Evolutionary conservation across 176 grass and related monocot genomes (phyloP).

Genomic region (Dactylis glomerata): DNA sequence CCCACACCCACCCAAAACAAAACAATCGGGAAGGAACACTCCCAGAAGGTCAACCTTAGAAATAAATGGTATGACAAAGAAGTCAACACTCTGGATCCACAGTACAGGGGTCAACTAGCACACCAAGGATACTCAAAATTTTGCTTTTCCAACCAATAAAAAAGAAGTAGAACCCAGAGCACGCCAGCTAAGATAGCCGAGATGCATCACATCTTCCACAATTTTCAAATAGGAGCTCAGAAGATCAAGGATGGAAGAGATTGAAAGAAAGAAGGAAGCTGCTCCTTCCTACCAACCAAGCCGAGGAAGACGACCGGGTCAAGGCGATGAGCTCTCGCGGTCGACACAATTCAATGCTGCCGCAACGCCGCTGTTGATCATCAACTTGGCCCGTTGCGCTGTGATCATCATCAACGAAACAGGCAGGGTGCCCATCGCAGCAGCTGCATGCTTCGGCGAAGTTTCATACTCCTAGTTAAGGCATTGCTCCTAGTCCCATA

Average conservation of each 20-base stretch:
- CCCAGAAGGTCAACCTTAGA: not conserved
- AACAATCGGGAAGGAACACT: not conserved
- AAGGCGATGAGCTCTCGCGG: not conserved
- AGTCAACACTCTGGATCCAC: not conserved
- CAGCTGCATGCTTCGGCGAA: not conserved
- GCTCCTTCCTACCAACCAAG: not conserved
- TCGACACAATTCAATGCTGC: conserved; percentile 1
- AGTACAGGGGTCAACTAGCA: not conserved
- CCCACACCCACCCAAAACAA: not conserved
- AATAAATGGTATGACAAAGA: not conserved
- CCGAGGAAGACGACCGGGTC: not conserved
- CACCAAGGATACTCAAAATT: not conserved
- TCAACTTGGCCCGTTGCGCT: conserved; percentile 2
- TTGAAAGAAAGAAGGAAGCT: not conserved
- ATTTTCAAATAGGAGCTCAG: too few relatives aligned
- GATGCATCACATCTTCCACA: too few relatives aligned
- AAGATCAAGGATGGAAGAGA: not conserved
- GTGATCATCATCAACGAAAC: not conserved
- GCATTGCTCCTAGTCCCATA: not conserved
- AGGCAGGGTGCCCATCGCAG: not conserved
- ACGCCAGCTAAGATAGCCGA: not conserved
- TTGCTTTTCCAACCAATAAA: not conserved
- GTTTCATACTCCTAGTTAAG: not conserved
- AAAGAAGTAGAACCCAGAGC: not conserved
- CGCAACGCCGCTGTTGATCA: not conserved